These are phyloP conservation scores for Trichoderma sp. DNA, from an alignment of 2,329 filamentous ascomycete species.

Conservation along the genomic window DNA sequence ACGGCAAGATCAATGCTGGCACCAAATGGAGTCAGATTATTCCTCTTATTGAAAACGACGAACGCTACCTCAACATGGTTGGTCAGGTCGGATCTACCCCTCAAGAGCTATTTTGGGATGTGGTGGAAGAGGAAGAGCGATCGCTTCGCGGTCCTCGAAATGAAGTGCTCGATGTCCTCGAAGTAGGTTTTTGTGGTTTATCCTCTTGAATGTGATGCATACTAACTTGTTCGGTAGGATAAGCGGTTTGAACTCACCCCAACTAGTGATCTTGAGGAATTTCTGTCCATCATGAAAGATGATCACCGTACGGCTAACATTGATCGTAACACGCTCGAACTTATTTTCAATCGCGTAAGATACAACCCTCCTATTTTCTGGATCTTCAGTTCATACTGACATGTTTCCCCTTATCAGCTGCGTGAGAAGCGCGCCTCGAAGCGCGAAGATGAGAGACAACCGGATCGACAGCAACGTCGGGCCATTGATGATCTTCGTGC, in stretches of 20 bases:
- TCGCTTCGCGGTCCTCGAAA: conserved; percentile 78
- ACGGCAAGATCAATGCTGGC: conserved; percentile 82
- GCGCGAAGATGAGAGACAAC: conserved; percentile 78
- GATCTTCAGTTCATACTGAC: conserved; percentile 1
- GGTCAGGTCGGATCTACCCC: conserved; percentile 82
- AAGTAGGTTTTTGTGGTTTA: conserved; percentile 57
- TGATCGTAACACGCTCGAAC: conserved; percentile 71
- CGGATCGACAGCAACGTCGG: conserved; percentile 81
- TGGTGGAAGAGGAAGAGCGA: conserved; percentile 89
- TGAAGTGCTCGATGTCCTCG: conserved; percentile 81
- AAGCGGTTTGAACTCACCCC: conserved; percentile 86
- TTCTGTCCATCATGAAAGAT: conserved; percentile 74
- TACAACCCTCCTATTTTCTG: background rate
- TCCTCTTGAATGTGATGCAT: background rate
- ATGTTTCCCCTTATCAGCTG: conserved; percentile 48
- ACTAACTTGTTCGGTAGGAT: conserved; percentile 55
- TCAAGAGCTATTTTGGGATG: conserved; percentile 92
- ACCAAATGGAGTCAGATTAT: conserved; percentile 85
- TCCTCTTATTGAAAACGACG: conserved; percentile 72
- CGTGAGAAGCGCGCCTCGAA: conserved; percentile 82
- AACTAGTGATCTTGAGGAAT: conserved; percentile 85
- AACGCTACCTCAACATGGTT: conserved; percentile 78
- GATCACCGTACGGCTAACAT: conserved; percentile 87
- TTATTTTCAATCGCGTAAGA: conserved; percentile 78
- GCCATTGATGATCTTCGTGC: conserved; percentile 81